Evolutionary conservation across 2,329 filamentous ascomycete species (phyloP).

Genomic region (Fusarium illudens): DNA sequence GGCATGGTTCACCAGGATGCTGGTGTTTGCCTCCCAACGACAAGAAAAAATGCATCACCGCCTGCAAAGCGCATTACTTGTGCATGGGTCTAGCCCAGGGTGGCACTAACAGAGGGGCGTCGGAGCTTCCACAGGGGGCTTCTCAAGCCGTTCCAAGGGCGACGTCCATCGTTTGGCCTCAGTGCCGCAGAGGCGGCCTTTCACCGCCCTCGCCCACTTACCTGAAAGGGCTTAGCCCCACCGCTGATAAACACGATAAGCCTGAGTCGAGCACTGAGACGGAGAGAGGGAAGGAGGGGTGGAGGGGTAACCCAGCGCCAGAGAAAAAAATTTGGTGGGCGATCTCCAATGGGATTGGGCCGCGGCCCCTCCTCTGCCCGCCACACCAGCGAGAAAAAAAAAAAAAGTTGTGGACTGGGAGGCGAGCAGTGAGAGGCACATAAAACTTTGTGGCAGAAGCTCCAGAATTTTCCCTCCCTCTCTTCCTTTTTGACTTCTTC

Average conservation of each 20-base stretch:
- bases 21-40: slow-evolving; percentile 21
- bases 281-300: slow-evolving; percentile 38
- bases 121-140: slow-evolving; percentile 27
- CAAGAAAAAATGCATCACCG: slow-evolving; percentile 21
- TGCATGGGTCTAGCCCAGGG: slow-evolving; percentile 36
- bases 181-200: slow-evolving; percentile 9
- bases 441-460: slow-evolving; percentile 47
- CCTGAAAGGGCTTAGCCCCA: slow-evolving; percentile 27
- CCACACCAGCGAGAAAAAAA: slow-evolving; percentile 32
- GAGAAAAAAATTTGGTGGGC: slow-evolving; percentile 37
- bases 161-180: not conserved
- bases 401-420: slow-evolving; percentile 44
- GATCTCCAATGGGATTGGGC: slow-evolving; percentile 11
- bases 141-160: slow-evolving; percentile 22
- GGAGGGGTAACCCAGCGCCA: slow-evolving; percentile 35
- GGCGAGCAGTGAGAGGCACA: slow-evolving; percentile 33
- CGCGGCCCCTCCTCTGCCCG: not conserved
- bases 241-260: slow-evolving; percentile 46
- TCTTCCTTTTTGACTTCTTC: slow-evolving; percentile 43
- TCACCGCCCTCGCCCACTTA: slow-evolving; percentile 42
- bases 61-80: slow-evolving; percentile 29
- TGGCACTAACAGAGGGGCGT: slow-evolving; percentile 21
- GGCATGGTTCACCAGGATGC: not conserved
- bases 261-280: slow-evolving; percentile 40
- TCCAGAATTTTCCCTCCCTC: slow-evolving; percentile 42